Evolutionary conservation across 441 rosid species (phyloP).

Genomic region (Gossypium schwendimanii): DNA sequence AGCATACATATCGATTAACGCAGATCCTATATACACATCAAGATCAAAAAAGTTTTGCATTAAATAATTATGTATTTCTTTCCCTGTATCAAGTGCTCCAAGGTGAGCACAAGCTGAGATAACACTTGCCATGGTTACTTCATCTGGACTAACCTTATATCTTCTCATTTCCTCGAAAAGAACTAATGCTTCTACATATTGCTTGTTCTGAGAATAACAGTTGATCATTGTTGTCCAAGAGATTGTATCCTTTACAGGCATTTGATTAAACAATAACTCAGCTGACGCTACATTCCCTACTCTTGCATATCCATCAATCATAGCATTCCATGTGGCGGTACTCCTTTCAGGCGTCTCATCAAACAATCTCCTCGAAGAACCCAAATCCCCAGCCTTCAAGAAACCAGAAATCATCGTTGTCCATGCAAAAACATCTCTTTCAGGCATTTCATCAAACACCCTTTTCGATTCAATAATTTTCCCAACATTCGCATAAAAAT

Average conservation of each 20-base stretch:
- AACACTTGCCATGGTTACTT: slow-evolving; percentile 42
- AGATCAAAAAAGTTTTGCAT: slow-evolving; percentile 32
- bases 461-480: slow-evolving; percentile 29
- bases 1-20: slow-evolving; percentile 54
- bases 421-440: slow-evolving; percentile 50
- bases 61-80: slow-evolving; percentile 40
- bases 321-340: slow-evolving; percentile 39
- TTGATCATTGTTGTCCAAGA: slow-evolving; percentile 61
- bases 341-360: slow-evolving; percentile 44
- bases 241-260: slow-evolving; percentile 38
- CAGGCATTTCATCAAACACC: slow-evolving; percentile 55
- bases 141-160: slow-evolving; percentile 39
- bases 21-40: slow-evolving; percentile 57
- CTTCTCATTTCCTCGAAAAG: slow-evolving; percentile 37
- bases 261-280: slow-evolving; percentile 35
- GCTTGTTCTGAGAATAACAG: slow-evolving; percentile 43
- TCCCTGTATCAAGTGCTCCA: slow-evolving; percentile 42
- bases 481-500: slow-evolving; percentile 33
- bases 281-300: slow-evolving; percentile 31
- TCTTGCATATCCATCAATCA: slow-evolving; percentile 51
- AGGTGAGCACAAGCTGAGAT: slow-evolving; percentile 63
- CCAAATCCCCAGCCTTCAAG: slow-evolving; percentile 30
- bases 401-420: slow-evolving; percentile 38
- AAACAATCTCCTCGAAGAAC: slow-evolving; percentile 36
- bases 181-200: slow-evolving; percentile 38